phyloP scores from a whole-genome alignment of 2,329 filamentous ascomycete genomes.

The Colletotrichum brevisporum region DNA sequence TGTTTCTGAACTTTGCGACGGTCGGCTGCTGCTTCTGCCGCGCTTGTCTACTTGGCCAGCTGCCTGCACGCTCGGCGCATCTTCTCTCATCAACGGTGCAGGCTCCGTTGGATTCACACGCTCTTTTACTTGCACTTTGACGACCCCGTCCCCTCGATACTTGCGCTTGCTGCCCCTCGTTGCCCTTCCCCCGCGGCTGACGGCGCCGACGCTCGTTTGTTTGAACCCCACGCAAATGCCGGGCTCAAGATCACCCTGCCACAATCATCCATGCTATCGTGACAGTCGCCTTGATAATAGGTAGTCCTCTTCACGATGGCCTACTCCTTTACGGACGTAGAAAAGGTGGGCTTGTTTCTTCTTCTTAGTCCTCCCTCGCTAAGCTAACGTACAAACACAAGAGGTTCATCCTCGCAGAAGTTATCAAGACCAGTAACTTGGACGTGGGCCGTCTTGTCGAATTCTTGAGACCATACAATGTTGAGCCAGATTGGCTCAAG shows the following conservation, averaged over 20 bases:
- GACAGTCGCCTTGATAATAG: background rate
- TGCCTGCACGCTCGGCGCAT: slow-evolving; percentile 5
- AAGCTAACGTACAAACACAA: slow-evolving; percentile 51
- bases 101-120: slow-evolving; percentile 25
- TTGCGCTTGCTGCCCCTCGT: slow-evolving; percentile 16
- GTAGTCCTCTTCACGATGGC: slow-evolving; percentile 41
- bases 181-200: background rate
- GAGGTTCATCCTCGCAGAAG: slow-evolving; percentile 71
- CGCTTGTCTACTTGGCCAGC: slow-evolving; percentile 22
- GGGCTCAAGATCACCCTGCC: slow-evolving; percentile 15
- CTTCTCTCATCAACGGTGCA: slow-evolving; percentile 21
- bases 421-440: slow-evolving; percentile 69
- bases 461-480: slow-evolving; percentile 57
- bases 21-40: slow-evolving; percentile 15
- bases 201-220: slow-evolving; percentile 30
- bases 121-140: slow-evolving; percentile 3
- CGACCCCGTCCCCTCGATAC: slow-evolving; percentile 24
- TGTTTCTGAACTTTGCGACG: slow-evolving; percentile 23
- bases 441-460: slow-evolving; percentile 60
- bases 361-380: slow-evolving; percentile 5
- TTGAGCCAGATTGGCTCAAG: slow-evolving; percentile 61
- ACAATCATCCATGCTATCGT: slow-evolving; percentile 15
- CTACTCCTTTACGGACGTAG: slow-evolving; percentile 61
- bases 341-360: slow-evolving; percentile 60
- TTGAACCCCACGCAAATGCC: slow-evolving; percentile 38